A percentile compares a stretch with the other conserved stretches of the same genome.
Evolutionary conservation across 2,329 filamentous ascomycete genomes (phyloP).

Genomic region (Cercospora canescens): DNA sequence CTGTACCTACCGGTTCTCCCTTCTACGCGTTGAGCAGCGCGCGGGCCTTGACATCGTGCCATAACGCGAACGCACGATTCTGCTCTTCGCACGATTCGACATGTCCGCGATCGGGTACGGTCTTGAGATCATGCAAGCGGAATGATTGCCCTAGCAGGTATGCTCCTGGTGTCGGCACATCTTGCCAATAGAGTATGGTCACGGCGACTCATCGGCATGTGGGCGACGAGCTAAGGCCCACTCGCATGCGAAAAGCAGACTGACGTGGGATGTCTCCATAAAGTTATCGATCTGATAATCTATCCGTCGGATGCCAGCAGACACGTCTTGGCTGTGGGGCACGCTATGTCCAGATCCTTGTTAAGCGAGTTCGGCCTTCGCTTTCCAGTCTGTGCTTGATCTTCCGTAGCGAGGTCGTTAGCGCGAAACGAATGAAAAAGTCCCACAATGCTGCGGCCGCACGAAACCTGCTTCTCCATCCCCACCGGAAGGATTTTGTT

Average conservation of each 20-base stretch:
- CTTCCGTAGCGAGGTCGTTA: background rate
- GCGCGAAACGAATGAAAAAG: background rate
- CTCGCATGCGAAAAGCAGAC: background rate
- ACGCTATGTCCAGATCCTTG: background rate
- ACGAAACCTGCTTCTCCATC: background rate
- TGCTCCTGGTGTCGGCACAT: background rate
- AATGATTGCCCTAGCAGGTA: background rate
- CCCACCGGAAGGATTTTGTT: background rate
- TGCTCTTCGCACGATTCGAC: background rate
- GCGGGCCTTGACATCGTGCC: background rate
- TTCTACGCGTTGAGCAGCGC: background rate
- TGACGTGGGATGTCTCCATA: conserved; percentile 4
- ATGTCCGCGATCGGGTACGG: background rate
- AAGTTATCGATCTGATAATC: conserved; percentile 17
- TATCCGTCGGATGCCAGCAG: background rate
- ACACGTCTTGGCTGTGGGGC: background rate
- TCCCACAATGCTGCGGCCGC: background rate
- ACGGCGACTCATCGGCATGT: background rate
- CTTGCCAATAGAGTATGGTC: background rate
- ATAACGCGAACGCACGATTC: background rate
- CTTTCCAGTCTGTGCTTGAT: background rate
- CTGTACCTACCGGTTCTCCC: conserved; percentile 6
- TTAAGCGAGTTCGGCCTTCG: background rate
- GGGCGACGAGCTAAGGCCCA: background rate
- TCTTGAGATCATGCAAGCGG: background rate